Conservation (phyloP, 305 asterid species). For the Solanum hybrid region DNA sequence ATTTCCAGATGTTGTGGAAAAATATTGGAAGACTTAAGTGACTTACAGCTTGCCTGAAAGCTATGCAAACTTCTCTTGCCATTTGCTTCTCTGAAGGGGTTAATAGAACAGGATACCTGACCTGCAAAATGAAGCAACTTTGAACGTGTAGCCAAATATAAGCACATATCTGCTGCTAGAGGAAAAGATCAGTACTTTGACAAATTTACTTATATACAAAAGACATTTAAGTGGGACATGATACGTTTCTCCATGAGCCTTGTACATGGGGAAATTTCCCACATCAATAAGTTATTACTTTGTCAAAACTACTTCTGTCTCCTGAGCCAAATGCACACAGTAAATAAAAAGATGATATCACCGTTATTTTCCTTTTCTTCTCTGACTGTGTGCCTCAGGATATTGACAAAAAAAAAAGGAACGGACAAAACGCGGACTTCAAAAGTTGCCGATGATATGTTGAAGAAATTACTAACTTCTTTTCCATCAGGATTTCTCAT, state of each 20-base stretch:
- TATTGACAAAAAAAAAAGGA: neutral
- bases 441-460: neutral
- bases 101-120: slow-evolving; percentile 89
- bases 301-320: neutral
- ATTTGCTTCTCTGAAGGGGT: slow-evolving; percentile 92
- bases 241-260: neutral
- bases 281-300: neutral
- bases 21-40: neutral
- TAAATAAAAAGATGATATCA: neutral
- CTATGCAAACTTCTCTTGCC: slow-evolving; percentile 94
- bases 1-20: neutral
- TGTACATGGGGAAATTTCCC: neutral
- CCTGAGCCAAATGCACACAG: neutral
- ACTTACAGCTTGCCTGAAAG: slow-evolving; percentile 93
- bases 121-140: slow-evolving; percentile 34
- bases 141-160: neutral
- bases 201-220: neutral
- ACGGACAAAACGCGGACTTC: neutral
- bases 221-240: neutral
- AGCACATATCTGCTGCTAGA: neutral
- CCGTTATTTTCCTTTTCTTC: neutral
- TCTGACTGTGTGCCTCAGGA: neutral
- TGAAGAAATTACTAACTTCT: slow-evolving; percentile 42
- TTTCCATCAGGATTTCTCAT: slow-evolving; percentile 84
- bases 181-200: neutral